These are phyloP conservation scores for Croton laevigatus DNA, from an alignment of 441 rosid species.

Conservation along the genomic window DNA sequence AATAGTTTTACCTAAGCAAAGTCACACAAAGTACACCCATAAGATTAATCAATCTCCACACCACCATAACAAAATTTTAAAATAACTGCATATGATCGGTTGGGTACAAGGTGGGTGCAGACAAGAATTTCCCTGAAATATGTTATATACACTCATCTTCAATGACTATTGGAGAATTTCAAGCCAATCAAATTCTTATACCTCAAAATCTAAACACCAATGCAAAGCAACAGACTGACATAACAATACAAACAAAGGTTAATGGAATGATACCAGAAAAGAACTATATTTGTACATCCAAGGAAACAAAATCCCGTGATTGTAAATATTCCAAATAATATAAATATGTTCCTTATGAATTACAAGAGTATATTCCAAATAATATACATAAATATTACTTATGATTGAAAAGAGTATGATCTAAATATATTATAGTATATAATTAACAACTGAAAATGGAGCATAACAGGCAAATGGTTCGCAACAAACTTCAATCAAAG, in stretches of 20 bases:
- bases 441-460: background rate
- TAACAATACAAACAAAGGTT: background rate
- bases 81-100: too few relatives aligned
- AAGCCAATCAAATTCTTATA: background rate
- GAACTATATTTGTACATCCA: background rate
- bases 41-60: background rate
- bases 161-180: background rate
- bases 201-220: background rate
- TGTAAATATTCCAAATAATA: too few relatives aligned
- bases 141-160: background rate
- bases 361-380: too few relatives aligned
- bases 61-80: background rate
- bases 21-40: slow-evolving; percentile 6
- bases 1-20: slow-evolving; percentile 43
- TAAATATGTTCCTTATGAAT: too few relatives aligned
- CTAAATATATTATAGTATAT: too few relatives aligned
- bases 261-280: background rate
- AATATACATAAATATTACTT: too few relatives aligned
- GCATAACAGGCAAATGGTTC: background rate
- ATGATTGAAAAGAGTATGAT: too few relatives aligned
- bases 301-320: too few relatives aligned
- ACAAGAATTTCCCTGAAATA: too few relatives aligned
- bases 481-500: background rate
- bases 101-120: too few relatives aligned
- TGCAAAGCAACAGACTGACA: background rate